Evolutionary conservation across 192 early-diverging fungal genomes (phyloP).

Genomic region (Coemansia sp.): DNA sequence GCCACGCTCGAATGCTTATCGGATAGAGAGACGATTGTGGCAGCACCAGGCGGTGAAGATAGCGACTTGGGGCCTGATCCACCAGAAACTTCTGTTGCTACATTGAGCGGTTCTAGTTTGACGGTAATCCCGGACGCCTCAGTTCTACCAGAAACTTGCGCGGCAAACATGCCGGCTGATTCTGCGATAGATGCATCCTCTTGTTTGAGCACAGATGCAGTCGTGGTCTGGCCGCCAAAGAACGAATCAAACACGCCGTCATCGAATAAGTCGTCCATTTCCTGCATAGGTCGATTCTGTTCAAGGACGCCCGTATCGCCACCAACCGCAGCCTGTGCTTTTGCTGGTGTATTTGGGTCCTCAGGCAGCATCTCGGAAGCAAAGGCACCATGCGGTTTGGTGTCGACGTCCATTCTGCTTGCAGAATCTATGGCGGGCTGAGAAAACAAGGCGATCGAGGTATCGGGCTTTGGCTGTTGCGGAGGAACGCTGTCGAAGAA

Average conservation of each 20-base stretch:
- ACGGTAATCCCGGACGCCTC: not conserved
- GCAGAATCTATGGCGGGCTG: not conserved
- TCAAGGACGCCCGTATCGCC: not conserved
- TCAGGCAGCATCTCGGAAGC: conserved; percentile 2
- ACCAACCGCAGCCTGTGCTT: conserved; percentile 1
- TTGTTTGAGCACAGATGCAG: conserved; percentile 1
- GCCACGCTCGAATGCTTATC: conserved; percentile 21
- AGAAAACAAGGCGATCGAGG: not conserved
- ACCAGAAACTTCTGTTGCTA: not conserved
- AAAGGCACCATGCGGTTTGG: conserved; percentile 5
- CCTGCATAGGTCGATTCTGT: conserved; percentile 10
- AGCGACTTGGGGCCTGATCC: conserved; percentile 11
- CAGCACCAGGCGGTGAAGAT: conserved; percentile 42
- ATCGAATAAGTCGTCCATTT: conserved; percentile 42
- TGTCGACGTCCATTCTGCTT: conserved; percentile 13
- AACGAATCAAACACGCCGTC: conserved; percentile 50
- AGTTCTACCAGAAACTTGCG: not conserved
- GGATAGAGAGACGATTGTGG: conserved; percentile 20
- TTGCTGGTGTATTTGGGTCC: not conserved
- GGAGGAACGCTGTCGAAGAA: conserved; percentile 50
- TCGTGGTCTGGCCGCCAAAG: conserved; percentile 30
- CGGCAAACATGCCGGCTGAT: not conserved
- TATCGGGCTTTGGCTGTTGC: conserved; percentile 19
- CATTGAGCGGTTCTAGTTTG: not conserved
- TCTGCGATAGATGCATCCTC: not conserved